Evolutionary conservation across 805 yeast species (phyloP).

Genomic region (Ogataea methylovora): DNA sequence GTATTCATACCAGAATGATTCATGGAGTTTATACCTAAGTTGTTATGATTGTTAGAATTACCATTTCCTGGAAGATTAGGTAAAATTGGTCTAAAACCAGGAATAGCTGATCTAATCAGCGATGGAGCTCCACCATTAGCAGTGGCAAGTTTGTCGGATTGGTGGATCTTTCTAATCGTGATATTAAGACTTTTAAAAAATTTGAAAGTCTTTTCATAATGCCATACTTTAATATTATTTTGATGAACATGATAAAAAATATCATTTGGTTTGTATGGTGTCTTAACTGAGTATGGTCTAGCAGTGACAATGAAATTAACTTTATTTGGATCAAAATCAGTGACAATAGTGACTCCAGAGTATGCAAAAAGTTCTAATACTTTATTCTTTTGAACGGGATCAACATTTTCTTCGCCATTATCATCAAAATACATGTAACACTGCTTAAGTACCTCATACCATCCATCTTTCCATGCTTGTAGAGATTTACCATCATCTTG

Average conservation of each 20-base stretch:
- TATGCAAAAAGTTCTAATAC: constrained; percentile 37
- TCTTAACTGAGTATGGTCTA: constrained; percentile 30
- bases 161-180: constrained; percentile 28
- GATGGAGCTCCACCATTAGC: too few relatives aligned
- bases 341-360: constrained; percentile 40
- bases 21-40: too few relatives aligned
- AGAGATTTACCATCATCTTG: constrained; percentile 35
- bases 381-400: constrained; percentile 29
- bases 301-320: constrained; percentile 42
- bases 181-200: constrained; percentile 45
- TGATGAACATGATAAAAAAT: constrained; percentile 38
- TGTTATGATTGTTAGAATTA: neutral
- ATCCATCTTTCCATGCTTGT: constrained; percentile 42
- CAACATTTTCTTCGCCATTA: constrained; percentile 25
- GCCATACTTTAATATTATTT: constrained; percentile 50
- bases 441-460: constrained; percentile 42
- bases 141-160: constrained; percentile 18
- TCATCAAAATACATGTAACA: constrained; percentile 45
- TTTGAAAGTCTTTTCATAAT: constrained; percentile 47
- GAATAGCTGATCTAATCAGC: neutral
- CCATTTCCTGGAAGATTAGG: constrained; percentile 1
- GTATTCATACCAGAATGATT: too few relatives aligned
- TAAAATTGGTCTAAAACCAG: neutral
- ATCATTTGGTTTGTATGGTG: constrained; percentile 34
- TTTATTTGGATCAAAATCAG: constrained; percentile 34